phyloP scores from a whole-genome alignment of 306 rosid genomes.

The Malus fusca region DNA sequence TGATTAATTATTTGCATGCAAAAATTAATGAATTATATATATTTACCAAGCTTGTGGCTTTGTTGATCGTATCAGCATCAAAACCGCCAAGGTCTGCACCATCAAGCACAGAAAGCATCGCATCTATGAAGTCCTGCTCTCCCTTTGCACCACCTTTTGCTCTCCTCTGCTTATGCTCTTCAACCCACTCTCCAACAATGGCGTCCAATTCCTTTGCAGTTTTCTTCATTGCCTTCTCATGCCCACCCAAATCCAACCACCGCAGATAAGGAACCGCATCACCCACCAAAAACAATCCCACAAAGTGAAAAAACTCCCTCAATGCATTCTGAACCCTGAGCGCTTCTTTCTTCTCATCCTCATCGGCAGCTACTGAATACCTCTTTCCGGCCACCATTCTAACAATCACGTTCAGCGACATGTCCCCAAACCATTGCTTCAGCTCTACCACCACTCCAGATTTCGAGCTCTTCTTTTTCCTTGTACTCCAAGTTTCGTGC shows the following conservation, averaged over 20 bases:
- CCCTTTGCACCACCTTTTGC: not conserved
- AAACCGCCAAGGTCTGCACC: not conserved
- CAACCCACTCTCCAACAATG: conserved; percentile 3
- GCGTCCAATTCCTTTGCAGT: conserved; percentile 6
- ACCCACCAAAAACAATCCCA: not conserved
- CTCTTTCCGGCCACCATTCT: conserved; percentile 16
- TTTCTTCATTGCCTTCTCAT: conserved; percentile 21
- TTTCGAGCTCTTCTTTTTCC: not conserved
- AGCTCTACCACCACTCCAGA: not conserved
- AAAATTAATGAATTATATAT: too few species aligned
- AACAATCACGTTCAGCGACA: conserved; percentile 4
- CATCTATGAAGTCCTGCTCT: conserved; percentile 17
- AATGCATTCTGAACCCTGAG: not conserved
- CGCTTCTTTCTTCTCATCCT: not conserved
- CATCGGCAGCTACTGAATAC: not conserved
- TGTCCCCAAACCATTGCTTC: not conserved
- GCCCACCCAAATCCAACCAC: conserved; percentile 32
- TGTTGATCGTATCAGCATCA: conserved; percentile 14
- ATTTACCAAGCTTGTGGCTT: conserved; percentile 23
- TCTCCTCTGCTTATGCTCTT: conserved; percentile 16
- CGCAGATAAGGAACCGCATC: conserved; percentile 19
- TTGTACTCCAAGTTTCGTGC: not conserved
- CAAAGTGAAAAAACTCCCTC: not conserved
- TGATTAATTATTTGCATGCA: too few species aligned
- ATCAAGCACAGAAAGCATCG: conserved; percentile 3